Base-by-base conservation (phyloP, 345 rosid genomes). In the Syzygium oleosum region DNA sequence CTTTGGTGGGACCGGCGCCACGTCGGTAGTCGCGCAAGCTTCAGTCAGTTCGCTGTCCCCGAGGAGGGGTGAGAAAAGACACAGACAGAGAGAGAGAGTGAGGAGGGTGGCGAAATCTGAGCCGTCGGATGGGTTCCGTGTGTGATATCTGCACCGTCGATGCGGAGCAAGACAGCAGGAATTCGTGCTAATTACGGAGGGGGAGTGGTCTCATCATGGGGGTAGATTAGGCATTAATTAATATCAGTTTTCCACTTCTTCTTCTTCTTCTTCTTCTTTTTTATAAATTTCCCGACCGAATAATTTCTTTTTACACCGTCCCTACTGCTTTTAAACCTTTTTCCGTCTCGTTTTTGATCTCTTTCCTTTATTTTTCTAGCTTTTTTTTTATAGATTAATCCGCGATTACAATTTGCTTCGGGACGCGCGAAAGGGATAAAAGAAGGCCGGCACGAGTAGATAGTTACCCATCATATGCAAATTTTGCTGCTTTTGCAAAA, bases 41-140 rank as follows among this genome's bases (percentile, higher is more conserved):
- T 68, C 73, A 11, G 80, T 88, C 79, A 87, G 84, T 84, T 91
- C 93, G 90, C 90, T 83, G 87, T 93, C 93, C 85, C 93, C 92
- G 89, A 93, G 92, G 89, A 93, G 92, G 93, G 91, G 91, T 90
- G 93, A 94, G 94, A 90, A 87, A 43, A 43, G 46, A 43, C 12
- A 65, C 46, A 15, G 78, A 65, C 41, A 54, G 22, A 13, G 54
- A 52, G 86, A 49, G 85, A 92, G 90, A 90, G 46, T 59, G 21
- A 59, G 31, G 51, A 59, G 85, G 56, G 5, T 68, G 79, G 22
- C 23, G 21, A 85, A 86, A 92, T 89, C 89, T 46, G n/a, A 49
- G 9, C 91, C 96, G 94, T 91, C 85, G 86, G 84, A 84, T 84
- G 23, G 9, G 52, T 15, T 12, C 58, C 4, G 1, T 38, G 21